phyloP scores from a whole-genome alignment of 1,284 basidiomycete species.

The Athelia psychrophila region DNA sequence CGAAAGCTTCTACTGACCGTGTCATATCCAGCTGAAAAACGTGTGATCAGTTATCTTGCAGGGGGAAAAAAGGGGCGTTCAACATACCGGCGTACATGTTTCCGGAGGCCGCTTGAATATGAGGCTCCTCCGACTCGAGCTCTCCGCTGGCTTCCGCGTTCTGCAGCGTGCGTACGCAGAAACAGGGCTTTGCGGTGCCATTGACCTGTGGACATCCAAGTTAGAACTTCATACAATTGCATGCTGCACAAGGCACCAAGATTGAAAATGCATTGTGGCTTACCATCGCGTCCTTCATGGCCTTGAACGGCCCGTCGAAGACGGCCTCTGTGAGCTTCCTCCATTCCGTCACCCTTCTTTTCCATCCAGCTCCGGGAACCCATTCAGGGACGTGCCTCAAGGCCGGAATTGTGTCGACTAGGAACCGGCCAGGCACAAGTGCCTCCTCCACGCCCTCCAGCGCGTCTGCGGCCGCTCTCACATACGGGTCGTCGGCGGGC shows the following conservation, averaged over 20 bases:
- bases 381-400: slow-evolving; percentile 28
- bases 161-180: background rate
- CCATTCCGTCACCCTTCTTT: slow-evolving; percentile 28
- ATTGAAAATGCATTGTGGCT: no score
- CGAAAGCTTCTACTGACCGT: slow-evolving; percentile 10
- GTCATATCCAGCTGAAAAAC: slow-evolving; percentile 17
- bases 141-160: background rate
- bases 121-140: slow-evolving; percentile 4
- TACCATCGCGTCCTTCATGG: background rate
- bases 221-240: no score
- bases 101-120: slow-evolving; percentile 17
- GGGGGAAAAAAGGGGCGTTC: background rate
- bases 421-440: slow-evolving; percentile 17
- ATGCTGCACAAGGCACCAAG: no score
- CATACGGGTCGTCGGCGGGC: slow-evolving; percentile 29
- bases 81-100: slow-evolving; percentile 14
- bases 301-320: background rate
- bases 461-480: slow-evolving; percentile 21
- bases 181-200: background rate
- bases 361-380: slow-evolving; percentile 34
- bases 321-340: background rate
- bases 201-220: no score
- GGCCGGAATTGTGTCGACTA: slow-evolving; percentile 9
- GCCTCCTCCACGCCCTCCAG: slow-evolving; percentile 9
- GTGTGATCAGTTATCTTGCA: background rate